These are phyloP conservation scores for Hevea brasiliensis DNA, from an alignment of 345 rosid species.

Conservation along the genomic window DNA sequence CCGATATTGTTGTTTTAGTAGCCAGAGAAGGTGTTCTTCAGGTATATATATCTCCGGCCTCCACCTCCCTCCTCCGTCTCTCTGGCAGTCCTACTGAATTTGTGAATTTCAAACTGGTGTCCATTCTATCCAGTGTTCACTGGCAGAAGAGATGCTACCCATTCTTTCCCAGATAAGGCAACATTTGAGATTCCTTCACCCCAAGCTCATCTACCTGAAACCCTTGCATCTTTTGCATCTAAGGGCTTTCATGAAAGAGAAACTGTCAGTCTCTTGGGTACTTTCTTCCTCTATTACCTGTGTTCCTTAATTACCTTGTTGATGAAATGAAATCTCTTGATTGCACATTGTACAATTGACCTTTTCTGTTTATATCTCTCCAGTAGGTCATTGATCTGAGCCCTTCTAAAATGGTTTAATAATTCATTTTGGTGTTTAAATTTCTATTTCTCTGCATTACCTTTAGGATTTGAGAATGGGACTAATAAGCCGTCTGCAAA, in stretches of 20 bases:
- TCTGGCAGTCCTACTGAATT: conserved; percentile 3
- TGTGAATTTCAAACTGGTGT: conserved; percentile 48
- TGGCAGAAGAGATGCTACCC: conserved; percentile 35
- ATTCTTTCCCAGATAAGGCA: too few relatives aligned
- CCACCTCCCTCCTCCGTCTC: neutral
- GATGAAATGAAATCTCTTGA: neutral
- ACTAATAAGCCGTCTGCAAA: conserved; percentile 53
- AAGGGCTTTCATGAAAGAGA: conserved; percentile 70
- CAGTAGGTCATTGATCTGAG: too few relatives aligned
- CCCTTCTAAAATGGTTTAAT: too few relatives aligned
- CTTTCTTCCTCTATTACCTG: neutral
- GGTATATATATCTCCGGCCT: conserved; percentile 27
- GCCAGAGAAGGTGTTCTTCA: conserved; percentile 62
- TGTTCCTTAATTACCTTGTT: too few relatives aligned
- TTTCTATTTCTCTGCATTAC: too few relatives aligned
- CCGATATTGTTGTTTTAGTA: conserved; percentile 64
- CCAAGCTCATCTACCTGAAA: conserved; percentile 41
- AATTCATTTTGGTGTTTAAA: too few relatives aligned
- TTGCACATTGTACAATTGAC: neutral
- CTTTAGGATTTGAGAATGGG: too few relatives aligned
- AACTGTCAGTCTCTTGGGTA: conserved; percentile 69
- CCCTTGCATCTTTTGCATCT: conserved; percentile 50
- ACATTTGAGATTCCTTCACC: conserved; percentile 59
- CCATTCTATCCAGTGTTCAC: conserved; percentile 69
- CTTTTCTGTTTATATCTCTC: neutral